Conservation (phyloP, 805 yeast species). For the Lachancea sp. region DNA sequence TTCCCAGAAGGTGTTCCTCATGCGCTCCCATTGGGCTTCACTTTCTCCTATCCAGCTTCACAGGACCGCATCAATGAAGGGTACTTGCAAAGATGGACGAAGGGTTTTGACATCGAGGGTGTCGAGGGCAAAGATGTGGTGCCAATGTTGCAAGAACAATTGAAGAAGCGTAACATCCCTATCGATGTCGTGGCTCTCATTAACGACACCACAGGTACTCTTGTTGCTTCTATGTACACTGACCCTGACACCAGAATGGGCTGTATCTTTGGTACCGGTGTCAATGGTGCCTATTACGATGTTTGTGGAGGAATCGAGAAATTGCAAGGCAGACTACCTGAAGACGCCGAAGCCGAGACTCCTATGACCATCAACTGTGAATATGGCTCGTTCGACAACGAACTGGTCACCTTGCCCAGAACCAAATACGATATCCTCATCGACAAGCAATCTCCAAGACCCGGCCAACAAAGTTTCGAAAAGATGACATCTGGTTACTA, state of each 20-base stretch:
- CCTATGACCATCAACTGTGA: conserved; percentile 97
- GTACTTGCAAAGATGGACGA: conserved; percentile 91
- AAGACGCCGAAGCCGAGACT: conserved; percentile 55
- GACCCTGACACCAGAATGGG: conserved; percentile 91
- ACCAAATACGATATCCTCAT: conserved; percentile 78
- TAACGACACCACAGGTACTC: conserved; percentile 95
- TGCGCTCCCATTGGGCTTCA: conserved; percentile 80
- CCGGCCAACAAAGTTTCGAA: conserved; percentile 92
- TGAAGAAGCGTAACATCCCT: conserved; percentile 59
- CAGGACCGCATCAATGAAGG: conserved; percentile 84
- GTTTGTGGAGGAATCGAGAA: conserved; percentile 66
- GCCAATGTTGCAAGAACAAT: conserved; percentile 77
- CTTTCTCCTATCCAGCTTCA: conserved; percentile 86
- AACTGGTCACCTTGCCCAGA: conserved; percentile 76
- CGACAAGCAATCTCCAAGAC: conserved; percentile 87
- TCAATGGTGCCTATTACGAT: conserved; percentile 95
- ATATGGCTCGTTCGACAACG: conserved; percentile 96
- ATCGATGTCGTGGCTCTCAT: conserved; percentile 86
- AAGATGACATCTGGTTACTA: conserved; percentile 97
- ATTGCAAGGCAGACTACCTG: conserved; percentile 60
- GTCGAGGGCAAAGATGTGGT: conserved; percentile 95
- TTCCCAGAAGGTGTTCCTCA: conserved; percentile 62
- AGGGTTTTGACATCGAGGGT: conserved; percentile 88
- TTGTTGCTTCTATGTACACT: conserved; percentile 90
- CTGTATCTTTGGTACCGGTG: conserved; percentile 93